Conservation (phyloP, 2,329 filamentous ascomycete species). For the Tricladium varicosporioides region DNA sequence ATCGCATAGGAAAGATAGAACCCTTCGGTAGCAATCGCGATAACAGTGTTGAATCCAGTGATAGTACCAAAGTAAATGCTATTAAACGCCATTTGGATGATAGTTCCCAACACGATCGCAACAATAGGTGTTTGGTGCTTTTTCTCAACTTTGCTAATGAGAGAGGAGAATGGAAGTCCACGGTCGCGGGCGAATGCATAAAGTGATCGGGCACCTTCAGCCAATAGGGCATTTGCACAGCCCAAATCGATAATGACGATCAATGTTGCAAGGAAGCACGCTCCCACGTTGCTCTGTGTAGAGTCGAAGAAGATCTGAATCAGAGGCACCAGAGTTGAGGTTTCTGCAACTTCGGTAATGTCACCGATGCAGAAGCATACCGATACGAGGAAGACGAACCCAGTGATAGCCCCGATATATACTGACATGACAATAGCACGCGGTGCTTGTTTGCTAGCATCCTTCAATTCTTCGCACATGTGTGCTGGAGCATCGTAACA, state of each 20-base stretch:
- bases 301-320: slow-evolving; percentile 50
- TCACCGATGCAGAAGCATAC: slow-evolving; percentile 52
- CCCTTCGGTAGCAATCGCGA: slow-evolving; percentile 55
- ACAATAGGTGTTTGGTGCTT: slow-evolving; percentile 48
- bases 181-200: slow-evolving; percentile 50
- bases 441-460: slow-evolving; percentile 49
- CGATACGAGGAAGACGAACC: slow-evolving; percentile 47
- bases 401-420: slow-evolving; percentile 45
- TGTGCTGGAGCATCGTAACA: slow-evolving; percentile 45
- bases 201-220: slow-evolving; percentile 37
- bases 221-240: slow-evolving; percentile 39
- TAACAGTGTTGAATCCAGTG: slow-evolving; percentile 54
- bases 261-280: slow-evolving; percentile 47
- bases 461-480: slow-evolving; percentile 55
- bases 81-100: slow-evolving; percentile 51
- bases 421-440: slow-evolving; percentile 47
- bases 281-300: slow-evolving; percentile 42
- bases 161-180: slow-evolving; percentile 49
- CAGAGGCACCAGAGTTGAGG: slow-evolving; percentile 46
- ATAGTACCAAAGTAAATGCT: slow-evolving; percentile 54
- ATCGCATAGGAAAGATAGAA: slow-evolving; percentile 60
- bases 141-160: slow-evolving; percentile 45
- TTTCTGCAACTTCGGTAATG: slow-evolving; percentile 41
- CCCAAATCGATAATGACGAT: slow-evolving; percentile 42
- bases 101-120: slow-evolving; percentile 45